Conservation (phyloP, 805 yeast genomes). For the Candida cerambycidarum region DNA sequence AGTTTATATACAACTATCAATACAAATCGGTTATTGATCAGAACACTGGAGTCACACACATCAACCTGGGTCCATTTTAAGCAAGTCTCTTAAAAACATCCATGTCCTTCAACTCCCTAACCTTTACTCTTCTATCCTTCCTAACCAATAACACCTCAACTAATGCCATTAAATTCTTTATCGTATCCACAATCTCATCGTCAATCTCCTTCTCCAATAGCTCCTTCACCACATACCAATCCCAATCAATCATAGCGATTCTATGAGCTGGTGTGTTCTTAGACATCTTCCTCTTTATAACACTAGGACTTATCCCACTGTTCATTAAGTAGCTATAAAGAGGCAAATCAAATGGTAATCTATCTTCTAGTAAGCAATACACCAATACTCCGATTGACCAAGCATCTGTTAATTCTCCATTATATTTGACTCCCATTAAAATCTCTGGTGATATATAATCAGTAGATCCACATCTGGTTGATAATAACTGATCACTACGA, state of each 20-base stretch:
- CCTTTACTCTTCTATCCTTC: constrained; percentile 30
- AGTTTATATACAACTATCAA: too few species aligned
- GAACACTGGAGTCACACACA: too few species aligned
- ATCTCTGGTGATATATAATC: constrained; percentile 96
- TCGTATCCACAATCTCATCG: constrained; percentile 18
- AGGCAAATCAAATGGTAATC: constrained; percentile 90
- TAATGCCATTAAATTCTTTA: constrained; percentile 24
- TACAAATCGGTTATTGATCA: too few species aligned
- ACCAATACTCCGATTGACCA: constrained; percentile 96
- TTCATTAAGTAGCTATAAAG: constrained; percentile 45
- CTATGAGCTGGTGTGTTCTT: constrained; percentile 73
- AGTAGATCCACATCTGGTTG: constrained; percentile 93
- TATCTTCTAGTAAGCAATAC: constrained; percentile 77
- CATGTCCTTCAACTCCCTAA: neutral
- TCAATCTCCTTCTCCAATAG: constrained; percentile 11
- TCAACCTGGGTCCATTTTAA: too few species aligned
- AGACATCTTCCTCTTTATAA: constrained; percentile 41
- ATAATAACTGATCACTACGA: constrained; percentile 58
- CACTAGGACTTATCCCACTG: constrained; percentile 38
- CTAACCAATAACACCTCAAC: constrained; percentile 38
- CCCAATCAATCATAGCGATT: constrained; percentile 92
- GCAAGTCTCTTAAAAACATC: neutral
- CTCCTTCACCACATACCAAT: constrained; percentile 57
- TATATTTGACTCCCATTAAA: constrained; percentile 84
- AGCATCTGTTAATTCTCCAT: constrained; percentile 86